Evolutionary conservation across 306 rosid genomes (phyloP).

Genomic region (Lathyrus oleraceus): DNA sequence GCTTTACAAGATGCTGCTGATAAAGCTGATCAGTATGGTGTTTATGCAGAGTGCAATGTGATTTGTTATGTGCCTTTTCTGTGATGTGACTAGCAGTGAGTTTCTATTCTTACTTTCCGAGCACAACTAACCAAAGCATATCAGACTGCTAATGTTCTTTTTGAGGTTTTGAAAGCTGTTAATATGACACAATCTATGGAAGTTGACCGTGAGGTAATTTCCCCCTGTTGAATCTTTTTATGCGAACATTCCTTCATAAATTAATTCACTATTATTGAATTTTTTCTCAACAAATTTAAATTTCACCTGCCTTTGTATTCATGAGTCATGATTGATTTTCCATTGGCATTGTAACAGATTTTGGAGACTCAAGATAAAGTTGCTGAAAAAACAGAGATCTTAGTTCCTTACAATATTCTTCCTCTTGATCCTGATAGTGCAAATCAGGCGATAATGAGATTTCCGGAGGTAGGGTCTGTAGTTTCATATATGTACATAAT

Average conservation of each 20-base stretch:
- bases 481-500: neutral
- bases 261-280: constrained; percentile 1
- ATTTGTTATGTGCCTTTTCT: constrained; percentile 20
- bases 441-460: constrained; percentile 91
- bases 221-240: constrained; percentile 22
- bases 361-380: constrained; percentile 95
- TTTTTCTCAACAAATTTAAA: neutral
- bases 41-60: constrained; percentile 9
- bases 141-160: constrained; percentile 97
- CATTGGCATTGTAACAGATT: constrained; percentile 51
- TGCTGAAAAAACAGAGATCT: constrained; percentile 91
- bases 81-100: constrained; percentile 28
- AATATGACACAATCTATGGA: constrained; percentile 94
- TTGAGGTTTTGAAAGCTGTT: constrained; percentile 97
- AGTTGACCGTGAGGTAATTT: constrained; percentile 88
- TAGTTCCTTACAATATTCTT: constrained; percentile 93
- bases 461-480: constrained; percentile 70
- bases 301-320: neutral
- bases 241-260: neutral
- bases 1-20: constrained; percentile 93
- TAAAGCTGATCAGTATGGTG: constrained; percentile 88
- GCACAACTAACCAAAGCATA: constrained; percentile 98
- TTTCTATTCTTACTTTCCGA: constrained; percentile 44
- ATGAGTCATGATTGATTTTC: constrained; percentile 26
- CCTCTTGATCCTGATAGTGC: constrained; percentile 99